These are phyloP conservation scores for Babesia caballi DNA, from an alignment of 169 alveolate species.

Conservation along the genomic window DNA sequence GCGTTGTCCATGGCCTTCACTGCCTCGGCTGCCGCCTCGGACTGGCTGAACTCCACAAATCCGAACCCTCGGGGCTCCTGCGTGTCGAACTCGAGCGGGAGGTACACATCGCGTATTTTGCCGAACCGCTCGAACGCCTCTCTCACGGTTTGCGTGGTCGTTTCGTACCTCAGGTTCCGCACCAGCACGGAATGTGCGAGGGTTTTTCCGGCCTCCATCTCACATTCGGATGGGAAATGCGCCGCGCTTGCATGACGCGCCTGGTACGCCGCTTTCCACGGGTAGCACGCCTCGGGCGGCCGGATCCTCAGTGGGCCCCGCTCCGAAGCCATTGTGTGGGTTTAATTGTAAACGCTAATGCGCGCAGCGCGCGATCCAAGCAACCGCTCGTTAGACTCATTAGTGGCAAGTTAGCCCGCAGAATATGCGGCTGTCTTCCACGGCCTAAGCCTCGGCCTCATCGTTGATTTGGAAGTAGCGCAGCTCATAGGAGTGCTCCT, in stretches of 20 bases:
- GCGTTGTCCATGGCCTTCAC: slow-evolving; percentile 82
- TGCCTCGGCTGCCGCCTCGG: slow-evolving; percentile 85
- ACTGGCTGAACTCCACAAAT: slow-evolving; percentile 85
- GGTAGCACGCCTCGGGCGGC: no score
- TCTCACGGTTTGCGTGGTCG: slow-evolving; percentile 80
- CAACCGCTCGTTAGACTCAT: neutral
- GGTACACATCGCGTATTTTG: slow-evolving; percentile 83
- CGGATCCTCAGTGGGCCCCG: no score
- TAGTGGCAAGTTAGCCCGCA: neutral
- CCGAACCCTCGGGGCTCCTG: slow-evolving; percentile 88
- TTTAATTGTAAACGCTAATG: no score
- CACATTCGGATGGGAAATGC: neutral
- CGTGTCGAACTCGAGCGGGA: slow-evolving; percentile 80
- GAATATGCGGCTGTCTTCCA: neutral
- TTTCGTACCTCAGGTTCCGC: slow-evolving; percentile 78
- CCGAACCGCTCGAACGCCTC: slow-evolving; percentile 82
- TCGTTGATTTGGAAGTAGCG: slow-evolving; percentile 91
- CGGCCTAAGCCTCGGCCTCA: slow-evolving; percentile 75
- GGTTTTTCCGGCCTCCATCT: slow-evolving; percentile 29
- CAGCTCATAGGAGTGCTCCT: slow-evolving; percentile 88
- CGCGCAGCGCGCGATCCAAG: neutral
- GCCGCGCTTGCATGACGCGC: neutral
- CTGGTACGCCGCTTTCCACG: neutral
- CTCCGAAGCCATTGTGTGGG: no score
- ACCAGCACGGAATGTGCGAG: slow-evolving; percentile 75